phyloP scores from a whole-genome alignment of 1,139 yeast genomes.

The Pichia kudriavzevii region DNA sequence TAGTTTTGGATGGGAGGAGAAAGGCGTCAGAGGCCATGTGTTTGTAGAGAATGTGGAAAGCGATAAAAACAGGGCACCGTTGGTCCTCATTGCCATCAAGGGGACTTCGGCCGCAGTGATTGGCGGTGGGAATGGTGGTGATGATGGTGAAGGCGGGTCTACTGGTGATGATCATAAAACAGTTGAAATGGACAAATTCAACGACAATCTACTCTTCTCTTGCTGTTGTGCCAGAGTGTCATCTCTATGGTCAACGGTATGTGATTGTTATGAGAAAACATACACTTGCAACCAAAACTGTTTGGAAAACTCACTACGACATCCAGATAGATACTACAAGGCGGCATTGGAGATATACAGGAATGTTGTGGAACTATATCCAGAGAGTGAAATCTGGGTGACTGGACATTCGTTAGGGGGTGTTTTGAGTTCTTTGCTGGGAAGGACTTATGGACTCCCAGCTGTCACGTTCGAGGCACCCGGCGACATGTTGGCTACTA shows the following conservation, averaged over 20 bases:
- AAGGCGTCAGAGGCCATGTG: constrained; percentile 86
- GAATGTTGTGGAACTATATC: constrained; percentile 62
- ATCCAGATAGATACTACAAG: constrained; percentile 75
- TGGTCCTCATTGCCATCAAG: constrained; percentile 76
- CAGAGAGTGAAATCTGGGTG: constrained; percentile 72
- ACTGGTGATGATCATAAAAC: constrained; percentile 71
- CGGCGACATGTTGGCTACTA: constrained; percentile 79
- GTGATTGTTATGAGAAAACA: constrained; percentile 83
- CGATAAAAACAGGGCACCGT: constrained; percentile 25
- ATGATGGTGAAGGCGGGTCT: constrained; percentile 62
- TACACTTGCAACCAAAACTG: constrained; percentile 89
- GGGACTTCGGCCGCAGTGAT: constrained; percentile 89
- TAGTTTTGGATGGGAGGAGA: constrained; percentile 81
- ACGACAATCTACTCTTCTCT: constrained; percentile 83
- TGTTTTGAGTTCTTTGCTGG: constrained; percentile 70
- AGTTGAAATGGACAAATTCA: constrained; percentile 67
- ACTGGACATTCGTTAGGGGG: constrained; percentile 98
- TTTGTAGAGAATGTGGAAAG: constrained; percentile 56
- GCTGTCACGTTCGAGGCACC: constrained; percentile 91
- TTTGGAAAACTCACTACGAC: constrained; percentile 64
- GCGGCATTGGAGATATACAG: constrained; percentile 74
- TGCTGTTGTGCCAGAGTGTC: constrained; percentile 96
- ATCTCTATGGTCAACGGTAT: constrained; percentile 89
- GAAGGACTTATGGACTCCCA: constrained; percentile 86
- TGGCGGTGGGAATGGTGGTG: constrained; percentile 66